Evolutionary conservation across 2,329 filamentous ascomycete species (phyloP).

Genomic region (Tolypocladium capitatum): DNA sequence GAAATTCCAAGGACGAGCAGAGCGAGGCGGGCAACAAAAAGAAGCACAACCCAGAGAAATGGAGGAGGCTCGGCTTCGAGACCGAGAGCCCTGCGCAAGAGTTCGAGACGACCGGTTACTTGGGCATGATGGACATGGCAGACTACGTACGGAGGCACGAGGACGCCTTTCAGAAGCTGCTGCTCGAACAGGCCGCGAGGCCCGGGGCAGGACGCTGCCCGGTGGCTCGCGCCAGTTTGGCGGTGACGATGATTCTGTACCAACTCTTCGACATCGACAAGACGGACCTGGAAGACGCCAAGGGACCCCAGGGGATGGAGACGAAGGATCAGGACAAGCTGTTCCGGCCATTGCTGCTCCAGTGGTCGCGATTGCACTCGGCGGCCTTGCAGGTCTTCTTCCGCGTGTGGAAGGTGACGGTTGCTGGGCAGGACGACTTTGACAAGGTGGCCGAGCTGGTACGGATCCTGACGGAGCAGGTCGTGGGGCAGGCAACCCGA

Average conservation of each 20-base stretch:
- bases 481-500: constrained; percentile 69
- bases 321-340: constrained; percentile 70
- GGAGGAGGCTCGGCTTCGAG: constrained; percentile 83
- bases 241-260: constrained; percentile 77
- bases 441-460: constrained; percentile 87
- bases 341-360: constrained; percentile 75
- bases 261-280: constrained; percentile 93
- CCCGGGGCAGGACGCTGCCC: constrained; percentile 66
- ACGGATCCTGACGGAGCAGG: constrained; percentile 78
- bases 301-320: constrained; percentile 62
- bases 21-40: constrained; percentile 32
- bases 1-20: constrained; percentile 23
- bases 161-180: constrained; percentile 80
- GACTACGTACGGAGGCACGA: constrained; percentile 89
- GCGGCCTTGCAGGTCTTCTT: constrained; percentile 79
- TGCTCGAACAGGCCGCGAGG: constrained; percentile 75
- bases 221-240: constrained; percentile 72
- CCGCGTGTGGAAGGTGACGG: constrained; percentile 81
- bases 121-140: constrained; percentile 95
- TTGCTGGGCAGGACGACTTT: constrained; percentile 75
- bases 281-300: constrained; percentile 63
- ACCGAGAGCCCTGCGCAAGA: constrained; percentile 77
- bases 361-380: constrained; percentile 86
- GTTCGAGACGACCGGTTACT: constrained; percentile 72
- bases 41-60: constrained; percentile 78